Evolutionary conservation across 352 stramenopile genomes (phyloP), one percentile per base, ranked within the genome.

Genomic region (Phytopythium chamaehyphon): DNA sequence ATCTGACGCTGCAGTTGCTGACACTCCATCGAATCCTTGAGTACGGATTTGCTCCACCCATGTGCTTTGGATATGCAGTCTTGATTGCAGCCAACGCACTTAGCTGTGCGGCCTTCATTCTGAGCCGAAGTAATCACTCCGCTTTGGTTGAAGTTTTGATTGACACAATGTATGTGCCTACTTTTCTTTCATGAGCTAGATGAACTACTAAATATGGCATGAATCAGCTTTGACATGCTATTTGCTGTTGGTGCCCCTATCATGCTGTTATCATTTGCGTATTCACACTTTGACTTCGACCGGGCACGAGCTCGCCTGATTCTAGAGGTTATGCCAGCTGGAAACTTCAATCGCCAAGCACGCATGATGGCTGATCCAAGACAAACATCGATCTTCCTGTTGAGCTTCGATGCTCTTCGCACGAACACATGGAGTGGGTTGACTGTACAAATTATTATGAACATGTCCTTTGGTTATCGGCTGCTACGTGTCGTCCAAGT

Each of bases 351-450:
- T 26, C 40, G 46, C 3, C 36, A 57, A 33, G 52, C 44, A 4
- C 50, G 63, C 0, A 45, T 60, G 38, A 39, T 52, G 39, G 16
- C 59, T 0, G 57, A 71, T 37, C 40, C 55, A 7, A 23, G 51
- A 1, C 46, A 47, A 12, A 53, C 51, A 4, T 59, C 63, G 5
- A 37, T 51, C 2, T 71, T 71, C 37, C 52, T 47, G 0, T 51
- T 58, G 14, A 47, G 40, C 15, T 71, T 68, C 19, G 63, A 71
- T 18, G 43, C 55, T 2, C 50, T 68, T 11, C 63, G 54, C 19
- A 62, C 47, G 0, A 43, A 56, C 12, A 40, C 45, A 19, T 40
- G 28, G 28, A 40, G n/a, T 19, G 28, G 28, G 7, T 33, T 51
- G 0, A 4, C 2, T 12, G 18, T 40, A 14, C 45, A 40, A 14